Base-by-base conservation (phyloP, 129 eudicot species). In the Mikania micrantha region DNA sequence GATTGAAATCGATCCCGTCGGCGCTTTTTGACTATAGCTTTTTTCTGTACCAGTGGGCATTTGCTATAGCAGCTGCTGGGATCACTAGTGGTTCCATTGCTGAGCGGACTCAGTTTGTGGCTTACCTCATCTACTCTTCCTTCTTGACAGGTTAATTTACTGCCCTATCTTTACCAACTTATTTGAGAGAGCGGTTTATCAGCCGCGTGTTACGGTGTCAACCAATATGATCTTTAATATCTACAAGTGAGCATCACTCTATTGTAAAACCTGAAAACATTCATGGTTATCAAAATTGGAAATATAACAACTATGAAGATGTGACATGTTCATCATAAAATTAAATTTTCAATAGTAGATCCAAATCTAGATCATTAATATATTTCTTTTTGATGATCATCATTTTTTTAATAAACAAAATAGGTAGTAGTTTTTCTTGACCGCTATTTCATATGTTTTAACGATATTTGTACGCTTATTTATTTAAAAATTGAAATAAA, bases 31-130 rank as follows among this genome's bases (percentile, higher is more conserved):
- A 86, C 42, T 86, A 86, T 21, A 86, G 94, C 67, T 83, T 69
- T 65, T 86, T 86, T 44, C 61, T 86, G 16, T 86, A 80, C 22
- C 94, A 86, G 20, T 86, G 94, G 94, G 88, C 94, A 15, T 86
- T 86, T 38, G 88, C 94, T 11, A 86, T 86, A 35, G 94, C 94
- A 4, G 88, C 94, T 5, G 94, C 94, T 16, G 94, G 88, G n/a
- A 86, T 86, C 45, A 83, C 93, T 1, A 86, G 93, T 48, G 93
- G 93, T 5, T 86, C 92, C 9, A 85, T 85, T 42, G 92, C 92
- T 0, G 92, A 85, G 17, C 78, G 91, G 63, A 85, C 91, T 41
- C 93, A 83, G 36, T 86, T 86, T 70, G 93, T 86, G 5, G 93
- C 93, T 17, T 86, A 86, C 69, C 80, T 86, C 11, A 86, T 86